These are phyloP conservation scores for Mycena haematopus DNA, from an alignment of 768 basidiomycete species.

Conservation along the genomic window DNA sequence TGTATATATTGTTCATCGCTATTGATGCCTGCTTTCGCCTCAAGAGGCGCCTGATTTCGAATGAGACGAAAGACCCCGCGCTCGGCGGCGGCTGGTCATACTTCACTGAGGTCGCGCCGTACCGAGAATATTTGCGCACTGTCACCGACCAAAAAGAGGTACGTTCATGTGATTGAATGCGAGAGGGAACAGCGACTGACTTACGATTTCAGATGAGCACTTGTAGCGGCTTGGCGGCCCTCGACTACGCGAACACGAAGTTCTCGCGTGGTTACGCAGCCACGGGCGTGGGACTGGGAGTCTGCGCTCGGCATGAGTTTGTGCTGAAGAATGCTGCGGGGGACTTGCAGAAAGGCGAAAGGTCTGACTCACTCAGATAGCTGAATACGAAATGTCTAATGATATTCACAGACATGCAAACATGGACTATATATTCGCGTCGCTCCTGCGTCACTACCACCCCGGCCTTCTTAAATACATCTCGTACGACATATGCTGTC, in stretches of 20 bases:
- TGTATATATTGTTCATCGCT: slow-evolving; percentile 32
- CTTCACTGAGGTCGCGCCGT: slow-evolving; percentile 16
- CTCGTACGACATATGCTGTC: slow-evolving; percentile 42
- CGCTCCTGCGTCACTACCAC: slow-evolving; percentile 4
- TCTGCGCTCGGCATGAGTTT: slow-evolving; percentile 34
- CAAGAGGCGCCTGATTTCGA: neutral
- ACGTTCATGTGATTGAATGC: neutral
- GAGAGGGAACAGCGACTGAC: too few species aligned
- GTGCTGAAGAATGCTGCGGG: slow-evolving; percentile 31
- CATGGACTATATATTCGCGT: slow-evolving; percentile 38
- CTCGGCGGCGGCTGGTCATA: slow-evolving; percentile 12
- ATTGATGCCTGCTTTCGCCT: slow-evolving; percentile 34
- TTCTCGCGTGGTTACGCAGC: slow-evolving; percentile 32
- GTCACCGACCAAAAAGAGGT: slow-evolving; percentile 10
- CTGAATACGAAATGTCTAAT: too few species aligned
- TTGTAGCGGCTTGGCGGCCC: slow-evolving; percentile 33
- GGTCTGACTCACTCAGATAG: slow-evolving; percentile 22
- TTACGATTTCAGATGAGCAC: slow-evolving; percentile 11
- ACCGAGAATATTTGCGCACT: slow-evolving; percentile 22
- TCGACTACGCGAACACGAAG: slow-evolving; percentile 18
- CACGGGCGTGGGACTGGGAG: slow-evolving; percentile 32
- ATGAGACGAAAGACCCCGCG: neutral
- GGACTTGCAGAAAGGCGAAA: slow-evolving; percentile 38
- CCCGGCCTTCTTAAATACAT: slow-evolving; percentile 13
- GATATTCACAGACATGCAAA: slow-evolving; percentile 32